phyloP scores from a whole-genome alignment of 495 filamentous ascomycete species.

The Penicillium antarcticum region DNA sequence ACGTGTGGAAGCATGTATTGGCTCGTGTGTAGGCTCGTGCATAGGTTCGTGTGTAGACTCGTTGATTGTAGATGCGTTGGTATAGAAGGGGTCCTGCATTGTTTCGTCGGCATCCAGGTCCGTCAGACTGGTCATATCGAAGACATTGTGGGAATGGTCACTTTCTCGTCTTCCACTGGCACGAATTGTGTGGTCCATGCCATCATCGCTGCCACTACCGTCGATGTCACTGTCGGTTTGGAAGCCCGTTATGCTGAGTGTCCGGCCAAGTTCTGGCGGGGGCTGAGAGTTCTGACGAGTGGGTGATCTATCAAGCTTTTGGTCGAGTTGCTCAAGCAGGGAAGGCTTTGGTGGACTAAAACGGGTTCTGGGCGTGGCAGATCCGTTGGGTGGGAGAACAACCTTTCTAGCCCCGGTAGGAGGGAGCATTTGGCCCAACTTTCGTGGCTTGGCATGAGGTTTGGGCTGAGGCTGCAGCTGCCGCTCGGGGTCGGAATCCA shows the following conservation, averaged over 20 bases:
- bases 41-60: not conserved
- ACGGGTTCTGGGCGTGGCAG: constrained; percentile 38
- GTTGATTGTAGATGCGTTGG: constrained; percentile 7
- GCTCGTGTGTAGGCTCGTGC: not conserved
- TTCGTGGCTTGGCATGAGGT: constrained; percentile 18
- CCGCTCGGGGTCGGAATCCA: constrained; percentile 1
- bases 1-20: not conserved
- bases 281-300: constrained; percentile 34
- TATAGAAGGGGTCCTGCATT: constrained; percentile 33
- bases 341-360: constrained; percentile 46
- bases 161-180: constrained; percentile 24
- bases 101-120: constrained; percentile 31
- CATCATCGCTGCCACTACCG: constrained; percentile 15
- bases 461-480: constrained; percentile 14
- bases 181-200: constrained; percentile 23
- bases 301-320: constrained; percentile 40
- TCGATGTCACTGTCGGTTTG: constrained; percentile 23
- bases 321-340: constrained; percentile 39
- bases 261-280: constrained; percentile 24
- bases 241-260: constrained; percentile 19
- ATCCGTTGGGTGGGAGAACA: constrained; percentile 36
- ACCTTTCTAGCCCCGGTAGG: constrained; percentile 31
- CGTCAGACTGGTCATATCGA: constrained; percentile 36
- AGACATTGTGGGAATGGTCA: constrained; percentile 27
- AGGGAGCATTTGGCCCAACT: constrained; percentile 30